These are phyloP conservation scores for Apiospora marii DNA, from an alignment of 2,329 filamentous ascomycete species.

Conservation along the genomic window DNA sequence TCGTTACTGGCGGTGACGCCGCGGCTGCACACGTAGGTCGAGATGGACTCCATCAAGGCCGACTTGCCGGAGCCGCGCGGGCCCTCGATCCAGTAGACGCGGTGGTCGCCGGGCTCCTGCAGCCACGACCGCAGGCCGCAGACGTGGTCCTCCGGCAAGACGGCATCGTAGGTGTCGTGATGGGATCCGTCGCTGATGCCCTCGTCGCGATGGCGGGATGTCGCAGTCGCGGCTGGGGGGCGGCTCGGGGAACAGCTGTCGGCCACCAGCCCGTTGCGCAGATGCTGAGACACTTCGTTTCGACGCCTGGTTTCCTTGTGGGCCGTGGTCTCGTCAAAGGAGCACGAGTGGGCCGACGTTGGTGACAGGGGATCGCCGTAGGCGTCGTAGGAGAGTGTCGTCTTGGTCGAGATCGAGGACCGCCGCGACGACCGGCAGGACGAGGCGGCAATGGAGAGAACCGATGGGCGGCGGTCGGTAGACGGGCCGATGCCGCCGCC, in stretches of 20 bases:
- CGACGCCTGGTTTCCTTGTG: background rate
- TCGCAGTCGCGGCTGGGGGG: too few species aligned
- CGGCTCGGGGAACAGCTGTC: too few species aligned
- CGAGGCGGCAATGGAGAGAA: background rate
- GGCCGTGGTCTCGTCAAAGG: background rate
- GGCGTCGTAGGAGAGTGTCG: background rate
- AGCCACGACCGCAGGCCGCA: background rate
- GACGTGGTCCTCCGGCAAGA: background rate
- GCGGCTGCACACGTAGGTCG: background rate
- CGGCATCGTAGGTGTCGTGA: background rate
- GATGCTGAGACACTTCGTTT: background rate
- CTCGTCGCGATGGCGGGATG: too few species aligned
- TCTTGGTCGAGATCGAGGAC: background rate
- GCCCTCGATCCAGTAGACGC: constrained; percentile 6
- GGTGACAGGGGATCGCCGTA: background rate
- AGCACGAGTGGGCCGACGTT: background rate
- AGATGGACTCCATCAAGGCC: background rate
- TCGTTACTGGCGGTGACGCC: background rate
- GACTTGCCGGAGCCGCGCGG: constrained; percentile 1
- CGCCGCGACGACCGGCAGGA: background rate
- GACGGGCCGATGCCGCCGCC: too few species aligned
- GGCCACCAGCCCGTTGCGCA: background rate
- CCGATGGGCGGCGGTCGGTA: background rate
- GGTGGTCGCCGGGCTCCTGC: background rate
- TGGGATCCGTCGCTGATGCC: background rate